Percentiles rank a stretch among this genome's conserved stretches.
Evolutionary conservation across 306 rosid genomes (phyloP).

Genomic region (Inga oerstediana): DNA sequence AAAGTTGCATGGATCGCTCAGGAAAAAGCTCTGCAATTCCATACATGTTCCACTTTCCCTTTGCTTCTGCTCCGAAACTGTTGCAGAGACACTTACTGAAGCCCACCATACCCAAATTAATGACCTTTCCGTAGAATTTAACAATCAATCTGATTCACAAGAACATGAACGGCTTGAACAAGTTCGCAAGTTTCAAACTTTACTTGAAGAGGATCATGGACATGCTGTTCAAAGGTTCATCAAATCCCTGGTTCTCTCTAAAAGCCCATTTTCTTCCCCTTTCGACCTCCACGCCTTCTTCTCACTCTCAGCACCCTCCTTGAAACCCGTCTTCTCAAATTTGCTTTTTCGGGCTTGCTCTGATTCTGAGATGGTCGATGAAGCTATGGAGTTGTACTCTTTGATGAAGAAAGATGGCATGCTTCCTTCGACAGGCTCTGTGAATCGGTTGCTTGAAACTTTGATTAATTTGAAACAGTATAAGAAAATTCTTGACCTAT

Average conservation of each 20-base stretch:
- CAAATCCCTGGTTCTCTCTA: neutral
- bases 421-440: neutral
- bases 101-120: neutral
- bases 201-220: slow-evolving; percentile 48
- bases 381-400: neutral
- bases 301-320: neutral
- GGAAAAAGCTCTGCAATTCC: neutral
- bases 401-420: neutral
- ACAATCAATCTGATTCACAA: neutral
- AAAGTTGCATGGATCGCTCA: neutral
- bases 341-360: neutral
- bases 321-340: neutral
- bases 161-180: neutral
- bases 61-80: neutral
- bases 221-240: slow-evolving; percentile 39
- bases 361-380: neutral
- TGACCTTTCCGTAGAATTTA: neutral
- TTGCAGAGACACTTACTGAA: neutral
- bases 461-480: slow-evolving; percentile 46
- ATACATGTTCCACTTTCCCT: neutral
- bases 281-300: neutral
- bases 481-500: slow-evolving; percentile 31
- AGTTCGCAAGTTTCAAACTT: slow-evolving; percentile 33
- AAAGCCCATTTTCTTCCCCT: neutral
- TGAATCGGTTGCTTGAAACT: neutral